Conservation (phyloP, 345 rosid species). For the Boechera stricta region DNA sequence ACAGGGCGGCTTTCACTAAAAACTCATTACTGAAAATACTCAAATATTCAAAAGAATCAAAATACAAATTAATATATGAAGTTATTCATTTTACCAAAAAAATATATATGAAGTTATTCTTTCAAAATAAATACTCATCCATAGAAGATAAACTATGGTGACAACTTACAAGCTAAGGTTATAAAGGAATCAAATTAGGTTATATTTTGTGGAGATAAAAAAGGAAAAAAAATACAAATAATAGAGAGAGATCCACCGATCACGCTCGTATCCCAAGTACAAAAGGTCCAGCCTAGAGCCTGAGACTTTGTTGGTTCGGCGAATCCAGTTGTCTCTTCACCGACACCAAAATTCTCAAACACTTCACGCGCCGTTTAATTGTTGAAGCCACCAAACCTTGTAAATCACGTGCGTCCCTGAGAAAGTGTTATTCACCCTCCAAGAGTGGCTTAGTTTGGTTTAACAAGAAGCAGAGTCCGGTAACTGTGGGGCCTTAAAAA, state of each 20-base stretch:
- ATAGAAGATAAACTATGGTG: not conserved
- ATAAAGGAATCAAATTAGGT: not conserved
- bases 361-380: constrained; percentile 6
- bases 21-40: not conserved
- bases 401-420: constrained; percentile 1
- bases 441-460: not conserved
- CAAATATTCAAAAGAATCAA: not conserved
- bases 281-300: not conserved
- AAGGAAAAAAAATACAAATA: not conserved
- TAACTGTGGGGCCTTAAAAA: not conserved
- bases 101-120: not conserved
- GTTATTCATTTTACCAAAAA: too few relatives aligned
- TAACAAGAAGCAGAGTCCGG: not conserved
- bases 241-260: constrained; percentile 31
- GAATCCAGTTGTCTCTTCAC: constrained; percentile 42
- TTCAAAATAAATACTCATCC: not conserved
- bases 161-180: not conserved
- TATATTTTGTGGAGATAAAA: not conserved
- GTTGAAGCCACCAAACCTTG: not conserved
- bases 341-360: constrained; percentile 29
- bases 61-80: not conserved
- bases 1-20: too few relatives aligned
- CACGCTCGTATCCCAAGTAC: constrained; percentile 24
- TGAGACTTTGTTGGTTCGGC: constrained; percentile 38
- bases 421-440: not conserved